Conservation (phyloP, 768 basidiomycete species). For the Tulasnella sp. region DNA sequence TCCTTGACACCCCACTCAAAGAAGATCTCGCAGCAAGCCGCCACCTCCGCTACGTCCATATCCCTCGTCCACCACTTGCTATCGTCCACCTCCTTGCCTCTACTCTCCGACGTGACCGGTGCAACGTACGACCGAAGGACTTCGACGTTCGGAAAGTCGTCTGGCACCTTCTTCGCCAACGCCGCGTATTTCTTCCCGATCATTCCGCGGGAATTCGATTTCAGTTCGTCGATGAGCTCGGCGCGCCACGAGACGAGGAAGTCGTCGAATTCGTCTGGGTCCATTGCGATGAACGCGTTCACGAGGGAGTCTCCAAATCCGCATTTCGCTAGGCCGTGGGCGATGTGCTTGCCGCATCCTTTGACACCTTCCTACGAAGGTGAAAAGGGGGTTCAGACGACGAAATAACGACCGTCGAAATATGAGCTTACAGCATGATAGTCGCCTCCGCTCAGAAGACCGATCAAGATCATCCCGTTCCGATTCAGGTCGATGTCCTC, state of each 20-base stretch:
- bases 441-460: constrained; percentile 80
- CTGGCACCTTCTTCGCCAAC: constrained; percentile 51
- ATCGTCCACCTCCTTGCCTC: constrained; percentile 32
- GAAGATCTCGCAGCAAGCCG: constrained; percentile 69
- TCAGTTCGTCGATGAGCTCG: constrained; percentile 49
- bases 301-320: constrained; percentile 67
- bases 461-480: constrained; percentile 69
- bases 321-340: constrained; percentile 67
- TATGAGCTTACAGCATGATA: constrained; percentile 45
- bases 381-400: background rate
- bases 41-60: constrained; percentile 59
- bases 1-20: constrained; percentile 90
- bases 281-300: constrained; percentile 42
- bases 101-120: constrained; percentile 62
- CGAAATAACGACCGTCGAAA: constrained; percentile 13
- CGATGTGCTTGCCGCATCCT: constrained; percentile 57
- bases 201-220: constrained; percentile 52
- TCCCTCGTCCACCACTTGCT: constrained; percentile 39
- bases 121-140: constrained; percentile 66
- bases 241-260: constrained; percentile 57
- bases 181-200: constrained; percentile 53
- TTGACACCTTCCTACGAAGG: constrained; percentile 41
- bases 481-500: constrained; percentile 39
- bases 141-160: constrained; percentile 59
- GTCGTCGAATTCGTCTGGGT: constrained; percentile 32